Evolutionary conservation across 2,329 filamentous ascomycete species (phyloP).

Genomic region (Atkinsonella hypoxylon): DNA sequence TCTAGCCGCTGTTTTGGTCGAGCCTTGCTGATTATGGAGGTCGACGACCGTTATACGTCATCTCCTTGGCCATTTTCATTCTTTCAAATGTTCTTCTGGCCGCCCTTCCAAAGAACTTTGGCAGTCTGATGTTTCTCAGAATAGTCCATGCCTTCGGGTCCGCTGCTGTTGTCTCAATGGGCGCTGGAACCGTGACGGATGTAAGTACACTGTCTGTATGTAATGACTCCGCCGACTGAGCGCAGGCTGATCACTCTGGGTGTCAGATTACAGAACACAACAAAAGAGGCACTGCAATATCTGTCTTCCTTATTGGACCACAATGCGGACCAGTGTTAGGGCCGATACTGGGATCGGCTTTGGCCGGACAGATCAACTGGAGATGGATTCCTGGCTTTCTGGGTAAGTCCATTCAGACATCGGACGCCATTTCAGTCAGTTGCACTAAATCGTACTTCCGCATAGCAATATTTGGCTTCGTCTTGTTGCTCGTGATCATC

Average conservation of each 20-base stretch:
- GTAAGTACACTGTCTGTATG: constrained; percentile 6
- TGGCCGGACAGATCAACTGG: constrained; percentile 24
- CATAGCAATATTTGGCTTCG: constrained; percentile 17
- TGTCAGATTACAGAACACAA: constrained; percentile 21
- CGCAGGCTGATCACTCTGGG: not conserved
- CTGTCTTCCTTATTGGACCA: constrained; percentile 30
- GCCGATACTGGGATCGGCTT: constrained; percentile 28
- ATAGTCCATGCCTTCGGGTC: constrained; percentile 31
- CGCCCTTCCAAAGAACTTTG: constrained; percentile 24
- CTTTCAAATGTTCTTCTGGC: constrained; percentile 27
- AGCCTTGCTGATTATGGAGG: constrained; percentile 27
- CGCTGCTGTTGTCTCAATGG: constrained; percentile 29
- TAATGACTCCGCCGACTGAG: not conserved
- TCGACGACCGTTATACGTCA: constrained; percentile 27
- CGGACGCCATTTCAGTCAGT: not conserved
- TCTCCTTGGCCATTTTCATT: constrained; percentile 26
- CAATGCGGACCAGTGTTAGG: constrained; percentile 32
- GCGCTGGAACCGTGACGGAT: constrained; percentile 31
- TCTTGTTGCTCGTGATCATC: constrained; percentile 17
- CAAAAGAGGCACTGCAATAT: constrained; percentile 26
- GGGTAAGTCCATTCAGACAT: constrained; percentile 4
- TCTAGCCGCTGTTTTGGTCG: constrained; percentile 27
- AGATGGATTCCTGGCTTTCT: constrained; percentile 32
- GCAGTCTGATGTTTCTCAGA: constrained; percentile 25
- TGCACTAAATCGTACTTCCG: not conserved